Conservation (phyloP, 2,329 filamentous ascomycete species). For the Lasiodiplodia sp. region DNA sequence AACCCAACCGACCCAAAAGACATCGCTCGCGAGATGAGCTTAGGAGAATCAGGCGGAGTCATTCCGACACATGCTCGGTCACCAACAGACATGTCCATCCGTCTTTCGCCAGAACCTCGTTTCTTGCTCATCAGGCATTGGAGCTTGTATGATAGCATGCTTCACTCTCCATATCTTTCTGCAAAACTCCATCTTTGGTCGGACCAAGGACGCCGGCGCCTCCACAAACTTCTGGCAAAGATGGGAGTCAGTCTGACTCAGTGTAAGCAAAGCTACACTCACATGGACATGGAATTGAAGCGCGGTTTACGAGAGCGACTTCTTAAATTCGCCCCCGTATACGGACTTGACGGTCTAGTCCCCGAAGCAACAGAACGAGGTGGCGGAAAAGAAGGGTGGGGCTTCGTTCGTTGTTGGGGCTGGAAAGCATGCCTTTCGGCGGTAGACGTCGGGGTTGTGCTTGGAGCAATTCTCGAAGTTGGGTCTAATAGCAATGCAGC, state of each 20-base stretch:
- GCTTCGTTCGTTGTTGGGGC: slow-evolving; percentile 96
- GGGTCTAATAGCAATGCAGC: slow-evolving; percentile 56
- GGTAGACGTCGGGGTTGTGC: slow-evolving; percentile 90
- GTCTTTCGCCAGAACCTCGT: slow-evolving; percentile 89
- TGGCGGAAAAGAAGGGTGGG: slow-evolving; percentile 88
- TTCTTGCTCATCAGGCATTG: slow-evolving; percentile 94
- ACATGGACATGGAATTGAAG: slow-evolving; percentile 99
- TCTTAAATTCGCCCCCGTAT: slow-evolving; percentile 88
- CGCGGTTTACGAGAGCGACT: slow-evolving; percentile 83
- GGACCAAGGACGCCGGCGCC: slow-evolving; percentile 82
- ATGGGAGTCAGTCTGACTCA: slow-evolving; percentile 96
- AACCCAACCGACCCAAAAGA: slow-evolving; percentile 76
- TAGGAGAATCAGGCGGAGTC: slow-evolving; percentile 75
- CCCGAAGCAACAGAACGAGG: slow-evolving; percentile 74
- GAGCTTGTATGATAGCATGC: slow-evolving; percentile 98
- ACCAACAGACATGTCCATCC: slow-evolving; percentile 90
- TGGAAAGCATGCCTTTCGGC: slow-evolving; percentile 95
- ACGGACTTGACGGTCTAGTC: slow-evolving; percentile 92
- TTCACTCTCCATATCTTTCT: slow-evolving; percentile 94
- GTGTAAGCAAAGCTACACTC: slow-evolving; percentile 93
- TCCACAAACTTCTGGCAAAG: slow-evolving; percentile 94
- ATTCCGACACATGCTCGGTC: slow-evolving; percentile 89
- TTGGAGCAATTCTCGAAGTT: slow-evolving; percentile 92
- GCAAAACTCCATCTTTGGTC: slow-evolving; percentile 94
- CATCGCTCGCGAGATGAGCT: slow-evolving; percentile 65